These are phyloP conservation scores for Lachancea nothofagi DNA, from an alignment of 805 yeast species.

Conservation along the genomic window DNA sequence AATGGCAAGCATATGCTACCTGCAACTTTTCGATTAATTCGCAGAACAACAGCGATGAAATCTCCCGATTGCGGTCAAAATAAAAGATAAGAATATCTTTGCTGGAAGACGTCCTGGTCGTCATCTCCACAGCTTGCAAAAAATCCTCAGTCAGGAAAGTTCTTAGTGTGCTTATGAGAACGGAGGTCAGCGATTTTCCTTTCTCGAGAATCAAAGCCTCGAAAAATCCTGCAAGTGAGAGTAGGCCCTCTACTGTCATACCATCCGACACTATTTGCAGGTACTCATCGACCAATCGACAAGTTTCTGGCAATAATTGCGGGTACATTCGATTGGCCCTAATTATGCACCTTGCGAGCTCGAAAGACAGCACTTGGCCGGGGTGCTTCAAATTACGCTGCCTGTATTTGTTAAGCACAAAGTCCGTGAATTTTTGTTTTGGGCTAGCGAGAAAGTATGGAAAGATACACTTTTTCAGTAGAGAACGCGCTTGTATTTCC, in stretches of 20 bases:
- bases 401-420: slow-evolving; percentile 31
- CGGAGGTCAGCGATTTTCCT: slow-evolving; percentile 3
- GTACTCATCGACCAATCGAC: slow-evolving; percentile 23
- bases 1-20: slow-evolving; percentile 13
- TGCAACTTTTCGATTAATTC: slow-evolving; percentile 23
- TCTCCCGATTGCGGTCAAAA: slow-evolving; percentile 26
- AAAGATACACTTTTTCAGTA: slow-evolving; percentile 39
- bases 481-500: slow-evolving; percentile 35
- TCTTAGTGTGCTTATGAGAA: not conserved
- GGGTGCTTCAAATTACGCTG: slow-evolving; percentile 34
- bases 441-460: slow-evolving; percentile 48
- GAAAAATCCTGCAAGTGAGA: slow-evolving; percentile 37
- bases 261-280: slow-evolving; percentile 16
- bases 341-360: slow-evolving; percentile 32
- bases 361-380: slow-evolving; percentile 36
- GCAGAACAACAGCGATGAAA: slow-evolving; percentile 23
- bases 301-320: slow-evolving; percentile 18
- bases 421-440: slow-evolving; percentile 42
- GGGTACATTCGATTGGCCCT: slow-evolving; percentile 27
- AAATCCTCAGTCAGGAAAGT: slow-evolving; percentile 11
- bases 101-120: slow-evolving; percentile 11
- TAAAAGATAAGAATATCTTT: slow-evolving; percentile 30
- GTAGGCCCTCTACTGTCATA: slow-evolving; percentile 18
- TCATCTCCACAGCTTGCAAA: slow-evolving; percentile 17
- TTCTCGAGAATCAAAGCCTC: slow-evolving; percentile 28